These are phyloP conservation scores for Sabuloglossum arenarium DNA, from an alignment of 495 filamentous ascomycete species.

Conservation along the genomic window DNA sequence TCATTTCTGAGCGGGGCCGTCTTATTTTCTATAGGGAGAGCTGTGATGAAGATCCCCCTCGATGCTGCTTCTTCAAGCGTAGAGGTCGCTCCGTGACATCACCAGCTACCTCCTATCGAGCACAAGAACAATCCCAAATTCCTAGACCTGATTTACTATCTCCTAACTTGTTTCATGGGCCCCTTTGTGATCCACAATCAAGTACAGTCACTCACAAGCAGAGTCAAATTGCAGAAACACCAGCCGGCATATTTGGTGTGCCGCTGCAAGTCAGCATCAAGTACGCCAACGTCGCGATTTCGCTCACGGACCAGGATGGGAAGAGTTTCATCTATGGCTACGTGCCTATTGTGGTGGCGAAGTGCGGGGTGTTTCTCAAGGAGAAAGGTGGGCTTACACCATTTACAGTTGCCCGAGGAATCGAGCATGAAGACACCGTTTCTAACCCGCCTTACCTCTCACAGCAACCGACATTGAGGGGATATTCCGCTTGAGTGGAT, in stretches of 20 bases:
- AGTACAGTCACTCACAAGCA: neutral
- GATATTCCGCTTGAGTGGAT: constrained; percentile 90
- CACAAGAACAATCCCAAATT: neutral
- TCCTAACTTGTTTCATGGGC: neutral
- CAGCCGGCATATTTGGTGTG: constrained; percentile 72
- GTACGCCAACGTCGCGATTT: constrained; percentile 97
- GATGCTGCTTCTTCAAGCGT: neutral
- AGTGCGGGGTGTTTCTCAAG: constrained; percentile 94
- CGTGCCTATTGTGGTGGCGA: constrained; percentile 94
- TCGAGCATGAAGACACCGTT: neutral
- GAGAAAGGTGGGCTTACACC: constrained; percentile 57
- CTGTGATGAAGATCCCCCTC: neutral
- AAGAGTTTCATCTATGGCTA: constrained; percentile 97
- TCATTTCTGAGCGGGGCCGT: neutral
- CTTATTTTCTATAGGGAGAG: neutral
- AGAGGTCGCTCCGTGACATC: neutral
- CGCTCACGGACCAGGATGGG: constrained; percentile 72
- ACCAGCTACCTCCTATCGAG: neutral
- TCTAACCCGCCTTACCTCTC: neutral
- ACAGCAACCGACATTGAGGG: constrained; percentile 89
- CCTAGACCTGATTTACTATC: neutral
- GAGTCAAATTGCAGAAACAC: constrained; percentile 7
- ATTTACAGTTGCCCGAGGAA: neutral
- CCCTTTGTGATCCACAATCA: neutral
- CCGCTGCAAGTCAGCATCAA: constrained; percentile 85